These are phyloP conservation scores for Cladosporium velox DNA, from an alignment of 2,329 filamentous ascomycete species.

Conservation along the genomic window DNA sequence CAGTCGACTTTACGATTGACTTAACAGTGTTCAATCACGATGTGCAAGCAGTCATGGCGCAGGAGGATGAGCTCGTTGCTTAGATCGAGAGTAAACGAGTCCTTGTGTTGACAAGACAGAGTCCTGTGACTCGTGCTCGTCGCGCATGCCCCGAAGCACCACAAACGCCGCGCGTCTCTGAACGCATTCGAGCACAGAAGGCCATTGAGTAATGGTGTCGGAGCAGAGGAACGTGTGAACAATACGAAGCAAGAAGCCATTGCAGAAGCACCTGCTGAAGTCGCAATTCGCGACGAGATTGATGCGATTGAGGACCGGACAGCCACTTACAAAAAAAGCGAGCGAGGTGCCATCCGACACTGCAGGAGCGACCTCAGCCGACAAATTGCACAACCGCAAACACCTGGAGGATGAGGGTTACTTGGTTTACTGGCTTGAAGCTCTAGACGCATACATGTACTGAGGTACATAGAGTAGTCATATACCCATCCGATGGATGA, in stretches of 20 bases:
- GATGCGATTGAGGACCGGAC: not conserved
- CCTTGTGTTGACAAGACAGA: not conserved
- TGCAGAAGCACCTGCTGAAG: not conserved
- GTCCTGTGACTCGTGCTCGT: not conserved
- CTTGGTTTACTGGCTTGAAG: not conserved
- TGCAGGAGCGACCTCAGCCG: not conserved
- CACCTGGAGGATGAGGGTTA: not conserved
- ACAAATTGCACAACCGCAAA: not conserved
- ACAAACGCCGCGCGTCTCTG: not conserved
- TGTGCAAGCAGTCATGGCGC: not conserved
- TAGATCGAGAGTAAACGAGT: not conserved
- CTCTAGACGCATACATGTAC: not conserved
- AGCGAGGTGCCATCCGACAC: not conserved
- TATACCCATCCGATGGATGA: not conserved
- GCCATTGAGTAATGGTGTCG: not conserved
- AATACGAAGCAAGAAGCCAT: not conserved
- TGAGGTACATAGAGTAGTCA: not conserved
- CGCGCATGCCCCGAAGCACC: not conserved
- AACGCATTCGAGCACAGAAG: not conserved
- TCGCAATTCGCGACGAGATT: not conserved
- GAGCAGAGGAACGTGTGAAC: not conserved
- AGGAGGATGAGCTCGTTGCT: not conserved
- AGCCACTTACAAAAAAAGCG: not conserved
- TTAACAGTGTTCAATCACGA: not conserved
- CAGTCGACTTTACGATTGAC: not conserved